Conservation (phyloP, 768 basidiomycete genomes). For the Kwoniella newhampshirensis region DNA sequence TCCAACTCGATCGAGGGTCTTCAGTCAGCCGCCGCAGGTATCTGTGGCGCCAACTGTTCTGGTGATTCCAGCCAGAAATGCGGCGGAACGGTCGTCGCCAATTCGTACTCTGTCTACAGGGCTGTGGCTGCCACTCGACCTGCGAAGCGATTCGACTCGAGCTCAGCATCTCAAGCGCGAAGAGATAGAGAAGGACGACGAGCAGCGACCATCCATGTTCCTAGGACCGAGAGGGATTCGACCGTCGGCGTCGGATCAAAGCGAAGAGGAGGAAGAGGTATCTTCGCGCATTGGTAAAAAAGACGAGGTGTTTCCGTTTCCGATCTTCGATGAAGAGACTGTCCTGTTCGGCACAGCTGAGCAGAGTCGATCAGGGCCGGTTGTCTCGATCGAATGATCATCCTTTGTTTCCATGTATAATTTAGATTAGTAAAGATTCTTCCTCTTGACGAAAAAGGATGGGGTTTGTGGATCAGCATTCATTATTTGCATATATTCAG, state of each 20-base stretch:
- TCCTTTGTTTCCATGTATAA: too few relatives aligned
- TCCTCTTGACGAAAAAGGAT: too few relatives aligned
- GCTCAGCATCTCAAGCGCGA: conserved; percentile 3
- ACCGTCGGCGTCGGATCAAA: background rate
- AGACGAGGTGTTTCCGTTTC: too few relatives aligned
- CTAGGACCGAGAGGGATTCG: background rate
- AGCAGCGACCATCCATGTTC: conserved; percentile 4
- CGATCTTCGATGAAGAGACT: too few relatives aligned
- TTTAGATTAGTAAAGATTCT: too few relatives aligned
- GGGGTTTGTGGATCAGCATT: too few relatives aligned
- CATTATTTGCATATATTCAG: too few relatives aligned
- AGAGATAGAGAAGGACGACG: background rate
- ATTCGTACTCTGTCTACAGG: conserved; percentile 21
- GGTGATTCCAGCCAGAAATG: conserved; percentile 16
- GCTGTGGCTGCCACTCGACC: conserved; percentile 10
- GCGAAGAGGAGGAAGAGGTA: conserved; percentile 11
- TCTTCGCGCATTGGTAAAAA: conserved; percentile 18
- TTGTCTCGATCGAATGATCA: too few relatives aligned
- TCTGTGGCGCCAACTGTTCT: conserved; percentile 18
- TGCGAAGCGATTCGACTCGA: conserved; percentile 15
- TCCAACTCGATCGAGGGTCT: conserved; percentile 13
- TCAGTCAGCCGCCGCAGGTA: background rate
- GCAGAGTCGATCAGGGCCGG: too few relatives aligned
- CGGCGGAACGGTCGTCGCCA: conserved; percentile 12
- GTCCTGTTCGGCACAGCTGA: too few relatives aligned